Conservation (phyloP, 1,284 basidiomycete species). For the Ustilago bromivora region DNA sequence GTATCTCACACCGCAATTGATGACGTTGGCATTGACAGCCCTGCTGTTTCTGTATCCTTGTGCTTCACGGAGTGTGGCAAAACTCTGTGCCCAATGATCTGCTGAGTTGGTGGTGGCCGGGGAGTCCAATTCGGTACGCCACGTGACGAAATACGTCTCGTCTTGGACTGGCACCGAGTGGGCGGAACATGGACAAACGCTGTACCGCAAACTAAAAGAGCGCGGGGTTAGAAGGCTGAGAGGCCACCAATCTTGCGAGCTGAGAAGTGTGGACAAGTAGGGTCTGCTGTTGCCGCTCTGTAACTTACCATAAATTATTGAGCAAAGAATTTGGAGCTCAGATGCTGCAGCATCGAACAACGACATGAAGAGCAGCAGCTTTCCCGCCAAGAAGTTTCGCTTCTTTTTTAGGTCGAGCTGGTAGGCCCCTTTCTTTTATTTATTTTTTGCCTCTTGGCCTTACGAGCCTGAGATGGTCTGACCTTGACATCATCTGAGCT, state of each 20-base stretch:
- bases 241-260: not conserved
- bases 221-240: too few species aligned
- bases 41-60: not conserved
- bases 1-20: not conserved
- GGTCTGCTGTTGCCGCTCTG: not conserved
- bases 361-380: not conserved
- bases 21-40: not conserved
- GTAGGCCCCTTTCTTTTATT: not conserved
- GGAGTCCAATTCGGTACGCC: too few species aligned
- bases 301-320: too few species aligned
- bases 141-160: too few species aligned
- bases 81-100: not conserved
- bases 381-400: constrained; percentile 12
- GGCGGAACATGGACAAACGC: not conserved
- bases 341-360: not conserved
- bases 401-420: constrained; percentile 9
- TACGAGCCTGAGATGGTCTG: not conserved
- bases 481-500: constrained; percentile 2
- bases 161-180: too few species aligned
- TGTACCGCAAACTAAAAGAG: not conserved
- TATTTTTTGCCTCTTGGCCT: not conserved
- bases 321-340: not conserved
- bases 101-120: too few species aligned
- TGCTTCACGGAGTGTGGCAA: not conserved
- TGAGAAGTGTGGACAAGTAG: not conserved